Conservation (phyloP, 106 monocot genomes). For the Dendrobium huoshanense region DNA sequence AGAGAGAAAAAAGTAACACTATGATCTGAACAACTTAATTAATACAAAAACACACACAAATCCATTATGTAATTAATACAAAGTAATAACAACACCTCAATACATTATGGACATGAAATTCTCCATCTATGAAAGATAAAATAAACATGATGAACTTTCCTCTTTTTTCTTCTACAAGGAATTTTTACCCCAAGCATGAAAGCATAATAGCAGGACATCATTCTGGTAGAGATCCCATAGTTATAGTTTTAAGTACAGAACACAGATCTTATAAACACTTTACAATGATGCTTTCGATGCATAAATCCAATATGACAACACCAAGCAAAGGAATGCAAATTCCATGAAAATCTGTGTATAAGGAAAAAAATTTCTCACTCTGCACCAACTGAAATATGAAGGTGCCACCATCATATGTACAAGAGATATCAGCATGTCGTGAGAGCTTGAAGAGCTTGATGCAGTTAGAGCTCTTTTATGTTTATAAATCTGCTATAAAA, state of each 20-base stretch:
- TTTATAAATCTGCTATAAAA: slow-evolving; percentile 7
- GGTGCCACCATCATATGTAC: not conserved
- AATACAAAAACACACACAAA: too few species aligned
- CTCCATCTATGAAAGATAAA: too few species aligned
- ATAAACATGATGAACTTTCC: too few species aligned
- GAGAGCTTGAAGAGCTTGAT: slow-evolving; percentile 11
- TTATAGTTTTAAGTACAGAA: slow-evolving; percentile 1
- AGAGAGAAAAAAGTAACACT: too few species aligned
- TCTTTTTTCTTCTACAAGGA: not conserved
- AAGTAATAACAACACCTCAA: not conserved
- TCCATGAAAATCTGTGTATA: not conserved
- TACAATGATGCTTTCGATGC: slow-evolving; percentile 3
- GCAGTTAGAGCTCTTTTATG: slow-evolving; percentile 15
- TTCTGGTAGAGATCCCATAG: not conserved
- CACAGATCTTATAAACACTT: slow-evolving; percentile 5
- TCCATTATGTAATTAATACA: too few species aligned
- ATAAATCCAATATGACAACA: too few species aligned
- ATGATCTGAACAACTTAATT: too few species aligned
- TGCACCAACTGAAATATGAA: not conserved
- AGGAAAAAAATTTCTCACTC: not conserved
- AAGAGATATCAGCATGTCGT: not conserved
- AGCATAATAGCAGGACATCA: not conserved
- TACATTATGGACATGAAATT: slow-evolving; percentile 4
- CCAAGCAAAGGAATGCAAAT: slow-evolving; percentile 5
- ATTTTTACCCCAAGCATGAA: not conserved